Conservation (phyloP, 1,139 yeast genomes). For the Sugiyamaella xylanicola region DNA sequence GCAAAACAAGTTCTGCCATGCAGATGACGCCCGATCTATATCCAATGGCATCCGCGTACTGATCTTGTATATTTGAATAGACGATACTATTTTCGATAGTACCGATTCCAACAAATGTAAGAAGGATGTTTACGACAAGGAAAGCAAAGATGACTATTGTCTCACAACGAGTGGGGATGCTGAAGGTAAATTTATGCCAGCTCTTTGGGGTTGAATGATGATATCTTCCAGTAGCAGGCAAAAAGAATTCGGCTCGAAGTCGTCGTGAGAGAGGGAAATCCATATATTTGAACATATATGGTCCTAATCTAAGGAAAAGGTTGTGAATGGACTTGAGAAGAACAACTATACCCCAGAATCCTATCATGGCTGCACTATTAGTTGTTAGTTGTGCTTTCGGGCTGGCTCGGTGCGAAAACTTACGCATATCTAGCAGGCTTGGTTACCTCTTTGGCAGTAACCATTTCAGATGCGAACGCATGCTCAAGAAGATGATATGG, state of each 20-base stretch:
- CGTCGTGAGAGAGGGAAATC: conserved; percentile 24
- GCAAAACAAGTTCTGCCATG: conserved; percentile 52
- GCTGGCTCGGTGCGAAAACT: background rate
- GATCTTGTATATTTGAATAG: conserved; percentile 30
- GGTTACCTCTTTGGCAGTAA: background rate
- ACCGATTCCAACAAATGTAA: conserved; percentile 46
- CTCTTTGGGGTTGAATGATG: conserved; percentile 48
- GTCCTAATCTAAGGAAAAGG: conserved; percentile 17
- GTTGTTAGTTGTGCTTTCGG: conserved; percentile 6
- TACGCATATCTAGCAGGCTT: conserved; percentile 14
- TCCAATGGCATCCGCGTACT: conserved; percentile 52
- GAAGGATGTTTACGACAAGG: conserved; percentile 46
- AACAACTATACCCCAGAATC: conserved; percentile 20
- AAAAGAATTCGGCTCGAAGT: conserved; percentile 24
- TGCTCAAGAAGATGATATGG: conserved; percentile 6
- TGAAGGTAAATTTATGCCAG: conserved; percentile 37
- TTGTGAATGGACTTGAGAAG: conserved; percentile 18
- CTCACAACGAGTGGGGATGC: conserved; percentile 66
- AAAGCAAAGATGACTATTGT: conserved; percentile 51
- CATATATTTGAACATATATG: conserved; percentile 17
- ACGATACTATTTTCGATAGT: conserved; percentile 43
- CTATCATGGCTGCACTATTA: conserved; percentile 17
- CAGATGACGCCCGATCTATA: conserved; percentile 61
- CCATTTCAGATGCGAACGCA: conserved; percentile 3
- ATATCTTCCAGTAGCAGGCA: conserved; percentile 29